Evolutionary conservation across 345 rosid genomes (phyloP).

Genomic region (Gossypium stocksii): DNA sequence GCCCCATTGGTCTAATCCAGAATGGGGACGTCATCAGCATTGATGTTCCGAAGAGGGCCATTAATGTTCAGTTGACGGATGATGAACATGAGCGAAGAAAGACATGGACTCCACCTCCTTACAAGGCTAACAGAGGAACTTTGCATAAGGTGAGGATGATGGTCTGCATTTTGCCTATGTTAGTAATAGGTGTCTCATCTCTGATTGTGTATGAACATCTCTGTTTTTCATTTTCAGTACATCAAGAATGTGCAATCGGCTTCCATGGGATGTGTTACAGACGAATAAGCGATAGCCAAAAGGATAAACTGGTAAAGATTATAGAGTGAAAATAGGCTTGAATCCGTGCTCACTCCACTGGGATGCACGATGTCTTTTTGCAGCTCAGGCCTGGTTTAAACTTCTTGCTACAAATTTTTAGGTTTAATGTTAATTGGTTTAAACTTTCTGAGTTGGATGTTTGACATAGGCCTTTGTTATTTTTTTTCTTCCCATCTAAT

Average conservation of each 20-base stretch:
- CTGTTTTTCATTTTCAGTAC: slow-evolving; percentile 49
- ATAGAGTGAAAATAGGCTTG: neutral
- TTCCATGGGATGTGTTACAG: slow-evolving; percentile 86
- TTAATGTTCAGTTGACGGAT: slow-evolving; percentile 58
- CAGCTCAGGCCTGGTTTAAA: neutral
- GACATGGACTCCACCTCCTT: slow-evolving; percentile 76
- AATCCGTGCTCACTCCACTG: neutral
- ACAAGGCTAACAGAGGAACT: slow-evolving; percentile 65
- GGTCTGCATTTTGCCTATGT: neutral
- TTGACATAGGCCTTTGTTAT: no score
- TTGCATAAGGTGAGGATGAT: slow-evolving; percentile 53
- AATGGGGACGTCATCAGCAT: slow-evolving; percentile 72
- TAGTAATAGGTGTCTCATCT: neutral
- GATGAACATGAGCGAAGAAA: slow-evolving; percentile 63
- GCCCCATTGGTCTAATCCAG: slow-evolving; percentile 82
- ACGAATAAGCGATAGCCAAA: slow-evolving; percentile 41
- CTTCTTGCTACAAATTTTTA: no score
- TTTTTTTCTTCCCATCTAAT: no score
- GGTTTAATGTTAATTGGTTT: no score
- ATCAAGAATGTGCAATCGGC: slow-evolving; percentile 89
- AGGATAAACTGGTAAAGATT: neutral
- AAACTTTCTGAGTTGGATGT: no score
- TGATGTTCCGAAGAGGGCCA: slow-evolving; percentile 66
- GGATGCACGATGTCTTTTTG: neutral
- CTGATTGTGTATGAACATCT: neutral